Percentiles rank a stretch among this genome's conserved stretches.
Evolutionary conservation across 352 stramenopile genomes (phyloP).

Genomic region (Aphanomyces cochlioides): DNA sequence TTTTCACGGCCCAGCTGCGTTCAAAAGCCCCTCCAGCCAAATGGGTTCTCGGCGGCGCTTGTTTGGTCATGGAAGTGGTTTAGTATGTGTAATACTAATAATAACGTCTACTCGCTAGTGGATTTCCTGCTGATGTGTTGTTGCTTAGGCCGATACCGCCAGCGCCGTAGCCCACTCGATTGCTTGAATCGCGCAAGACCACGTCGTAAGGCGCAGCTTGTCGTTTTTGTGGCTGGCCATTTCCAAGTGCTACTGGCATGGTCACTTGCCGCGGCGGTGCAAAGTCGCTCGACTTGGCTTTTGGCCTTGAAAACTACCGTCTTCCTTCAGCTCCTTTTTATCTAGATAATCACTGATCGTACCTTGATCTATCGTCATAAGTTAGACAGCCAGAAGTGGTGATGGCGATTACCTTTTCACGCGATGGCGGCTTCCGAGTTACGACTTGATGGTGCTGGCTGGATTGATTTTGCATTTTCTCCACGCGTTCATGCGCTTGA

Average conservation of each 20-base stretch:
- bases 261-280: not conserved
- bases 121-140: conserved; percentile 48
- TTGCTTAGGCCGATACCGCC: conserved; percentile 40
- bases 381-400: too few relatives aligned
- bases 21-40: conserved; percentile 85
- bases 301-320: not conserved
- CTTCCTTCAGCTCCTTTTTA: too few relatives aligned
- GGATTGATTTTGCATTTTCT: not conserved
- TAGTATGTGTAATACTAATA: conserved; percentile 33
- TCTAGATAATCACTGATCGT: too few relatives aligned
- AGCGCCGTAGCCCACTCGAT: conserved; percentile 31
- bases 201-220: conserved; percentile 32
- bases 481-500: conserved; percentile 15
- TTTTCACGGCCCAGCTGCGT: conserved; percentile 84
- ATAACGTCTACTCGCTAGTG: conserved; percentile 34
- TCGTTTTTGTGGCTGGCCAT: not conserved
- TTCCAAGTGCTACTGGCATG: conserved; percentile 21
- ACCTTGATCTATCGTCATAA: too few relatives aligned
- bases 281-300: not conserved
- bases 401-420: too few relatives aligned
- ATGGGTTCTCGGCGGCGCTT: conserved; percentile 87
- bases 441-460: conserved; percentile 2
- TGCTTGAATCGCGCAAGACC: conserved; percentile 31
- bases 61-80: conserved; percentile 86
- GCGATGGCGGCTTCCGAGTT: too few relatives aligned